Conservation (phyloP, 2,329 filamentous ascomycete species). For the Pseudonectria foliicola region DNA sequence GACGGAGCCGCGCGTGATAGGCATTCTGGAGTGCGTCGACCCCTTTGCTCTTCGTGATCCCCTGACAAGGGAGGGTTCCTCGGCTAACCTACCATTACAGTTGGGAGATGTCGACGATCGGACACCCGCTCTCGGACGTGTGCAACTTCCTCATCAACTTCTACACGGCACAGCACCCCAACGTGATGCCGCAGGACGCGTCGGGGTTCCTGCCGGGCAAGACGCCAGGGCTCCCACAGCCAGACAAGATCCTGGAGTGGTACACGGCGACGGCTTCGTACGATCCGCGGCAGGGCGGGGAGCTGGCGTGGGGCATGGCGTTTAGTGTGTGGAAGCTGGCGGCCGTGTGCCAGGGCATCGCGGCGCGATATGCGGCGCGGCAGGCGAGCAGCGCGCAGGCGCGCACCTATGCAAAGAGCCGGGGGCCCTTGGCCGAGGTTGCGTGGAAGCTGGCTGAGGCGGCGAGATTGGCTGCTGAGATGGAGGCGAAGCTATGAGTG, state of each 20-base stretch:
- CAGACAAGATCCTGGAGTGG: slow-evolving; percentile 35
- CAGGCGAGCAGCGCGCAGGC: slow-evolving; percentile 89
- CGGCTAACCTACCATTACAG: slow-evolving; percentile 26
- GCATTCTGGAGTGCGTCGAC: slow-evolving; percentile 68
- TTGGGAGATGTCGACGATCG: slow-evolving; percentile 98
- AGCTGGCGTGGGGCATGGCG: slow-evolving; percentile 54
- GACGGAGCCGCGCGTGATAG: slow-evolving; percentile 80
- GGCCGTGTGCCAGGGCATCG: slow-evolving; percentile 78
- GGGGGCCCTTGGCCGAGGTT: slow-evolving; percentile 65
- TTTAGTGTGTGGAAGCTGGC: slow-evolving; percentile 56
- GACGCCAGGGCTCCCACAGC: slow-evolving; percentile 55
- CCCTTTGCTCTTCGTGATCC: not conserved
- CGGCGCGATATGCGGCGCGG: slow-evolving; percentile 72
- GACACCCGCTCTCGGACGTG: slow-evolving; percentile 89
- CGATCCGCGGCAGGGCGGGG: slow-evolving; percentile 47
- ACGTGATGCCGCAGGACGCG: slow-evolving; percentile 21
- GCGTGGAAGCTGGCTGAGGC: slow-evolving; percentile 67
- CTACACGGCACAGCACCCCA: slow-evolving; percentile 26
- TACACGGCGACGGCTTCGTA: slow-evolving; percentile 54
- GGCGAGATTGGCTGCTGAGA: slow-evolving; percentile 20
- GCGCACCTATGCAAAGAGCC: slow-evolving; percentile 60
- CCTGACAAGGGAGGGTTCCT: not conserved
- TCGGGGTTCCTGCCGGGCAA: slow-evolving; percentile 53
- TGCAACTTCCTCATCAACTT: slow-evolving; percentile 60
- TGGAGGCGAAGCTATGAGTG: slow-evolving; percentile 21